Evolutionary conservation across 805 yeast genomes (phyloP).

Genomic region (Candida multigemmis): DNA sequence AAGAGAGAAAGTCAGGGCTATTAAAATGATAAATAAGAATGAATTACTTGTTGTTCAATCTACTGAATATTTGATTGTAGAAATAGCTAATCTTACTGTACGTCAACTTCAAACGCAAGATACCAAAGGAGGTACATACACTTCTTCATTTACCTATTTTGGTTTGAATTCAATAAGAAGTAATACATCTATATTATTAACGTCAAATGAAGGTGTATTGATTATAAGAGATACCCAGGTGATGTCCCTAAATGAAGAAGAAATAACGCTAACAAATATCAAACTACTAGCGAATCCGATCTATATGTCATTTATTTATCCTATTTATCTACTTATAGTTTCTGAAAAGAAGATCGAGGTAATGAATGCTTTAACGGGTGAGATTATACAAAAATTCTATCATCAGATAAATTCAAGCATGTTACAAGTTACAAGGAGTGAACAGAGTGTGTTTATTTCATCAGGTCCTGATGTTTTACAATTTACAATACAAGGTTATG

Average conservation of each 20-base stretch:
- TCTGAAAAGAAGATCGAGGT: conserved; percentile 25
- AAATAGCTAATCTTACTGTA: conserved; percentile 7
- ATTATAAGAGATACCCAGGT: conserved; percentile 26
- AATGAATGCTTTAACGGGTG: conserved; percentile 24
- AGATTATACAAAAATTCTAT: conserved; percentile 20
- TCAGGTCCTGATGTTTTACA: conserved; percentile 22
- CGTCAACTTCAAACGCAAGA: too few relatives aligned
- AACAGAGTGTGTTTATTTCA: conserved; percentile 9
- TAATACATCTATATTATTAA: conserved; percentile 14
- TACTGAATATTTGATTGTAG: conserved; percentile 17
- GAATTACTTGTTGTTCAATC: conserved; percentile 13
- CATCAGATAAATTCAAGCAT: conserved; percentile 19
- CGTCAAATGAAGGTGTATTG: conserved; percentile 10
- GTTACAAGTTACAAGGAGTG: conserved; percentile 4
- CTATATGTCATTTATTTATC: conserved; percentile 15
- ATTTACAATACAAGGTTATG: conserved; percentile 16
- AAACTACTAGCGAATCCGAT: conserved; percentile 17
- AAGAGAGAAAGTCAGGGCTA: conserved; percentile 20
- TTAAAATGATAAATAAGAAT: conserved; percentile 7
- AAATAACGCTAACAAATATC: conserved; percentile 6
- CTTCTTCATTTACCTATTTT: conserved; percentile 32
- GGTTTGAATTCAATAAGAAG: conserved; percentile 19
- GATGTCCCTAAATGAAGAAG: conserved; percentile 6
- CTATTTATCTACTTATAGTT: conserved; percentile 22
- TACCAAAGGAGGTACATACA: too few relatives aligned